Percentiles rank a stretch among this genome's conserved stretches.
Conservation (phyloP, 495 filamentous ascomycete genomes). For the Penicillium coffeae region DNA sequence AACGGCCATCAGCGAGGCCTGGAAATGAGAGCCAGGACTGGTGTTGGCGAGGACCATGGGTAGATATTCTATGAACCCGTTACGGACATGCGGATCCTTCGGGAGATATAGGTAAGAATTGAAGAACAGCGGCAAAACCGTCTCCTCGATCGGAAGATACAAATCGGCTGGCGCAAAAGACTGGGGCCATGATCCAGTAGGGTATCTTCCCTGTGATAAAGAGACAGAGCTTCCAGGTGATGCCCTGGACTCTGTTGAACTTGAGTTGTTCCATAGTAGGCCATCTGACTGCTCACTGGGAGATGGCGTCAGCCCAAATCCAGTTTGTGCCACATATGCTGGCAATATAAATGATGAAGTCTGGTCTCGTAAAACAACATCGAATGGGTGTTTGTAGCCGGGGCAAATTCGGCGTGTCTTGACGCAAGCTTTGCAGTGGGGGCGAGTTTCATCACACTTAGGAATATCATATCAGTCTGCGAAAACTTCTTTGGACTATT, state of each 20-base stretch:
- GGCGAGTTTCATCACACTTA: slow-evolving; percentile 51
- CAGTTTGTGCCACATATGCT: neutral
- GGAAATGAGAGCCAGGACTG: slow-evolving; percentile 43
- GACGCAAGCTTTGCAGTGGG: slow-evolving; percentile 46
- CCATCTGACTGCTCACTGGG: neutral
- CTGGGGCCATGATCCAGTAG: slow-evolving; percentile 3
- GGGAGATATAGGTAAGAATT: slow-evolving; percentile 33
- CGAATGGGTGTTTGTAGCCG: slow-evolving; percentile 65
- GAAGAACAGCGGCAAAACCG: slow-evolving; percentile 31
- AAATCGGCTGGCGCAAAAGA: slow-evolving; percentile 5
- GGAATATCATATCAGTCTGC: neutral
- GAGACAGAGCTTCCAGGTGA: neutral
- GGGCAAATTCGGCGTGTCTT: slow-evolving; percentile 49
- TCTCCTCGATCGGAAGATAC: slow-evolving; percentile 29
- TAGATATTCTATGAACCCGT: slow-evolving; percentile 49
- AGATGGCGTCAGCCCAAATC: neutral
- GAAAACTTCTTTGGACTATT: neutral
- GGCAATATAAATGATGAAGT: slow-evolving; percentile 46
- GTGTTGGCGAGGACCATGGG: slow-evolving; percentile 51
- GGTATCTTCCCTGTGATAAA: neutral
- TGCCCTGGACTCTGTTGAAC: neutral
- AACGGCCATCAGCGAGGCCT: slow-evolving; percentile 58
- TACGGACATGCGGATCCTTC: slow-evolving; percentile 25
- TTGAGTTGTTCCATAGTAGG: neutral
- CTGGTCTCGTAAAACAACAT: slow-evolving; percentile 64